Evolutionary conservation across 208 protist genomes (phyloP), one percentile per base, ranked within the genome.

Genomic region (Crithidia thermophila): DNA sequence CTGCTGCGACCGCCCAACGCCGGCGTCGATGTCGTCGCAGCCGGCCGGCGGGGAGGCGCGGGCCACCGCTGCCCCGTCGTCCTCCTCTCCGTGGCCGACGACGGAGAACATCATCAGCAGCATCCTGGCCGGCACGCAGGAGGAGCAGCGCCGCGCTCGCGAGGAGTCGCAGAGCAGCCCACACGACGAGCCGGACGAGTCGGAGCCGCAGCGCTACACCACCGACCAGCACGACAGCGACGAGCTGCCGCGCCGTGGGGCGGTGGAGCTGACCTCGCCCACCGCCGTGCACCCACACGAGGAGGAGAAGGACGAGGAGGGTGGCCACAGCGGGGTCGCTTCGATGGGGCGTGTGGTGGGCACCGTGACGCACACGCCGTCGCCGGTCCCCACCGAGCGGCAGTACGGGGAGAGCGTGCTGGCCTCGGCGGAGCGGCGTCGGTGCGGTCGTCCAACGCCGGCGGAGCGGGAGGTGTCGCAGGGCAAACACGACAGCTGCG

Each of bases 81-180:
- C 79, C 20, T 40, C 71, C 28, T 85, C 79, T 30, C 79, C 79
- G 39, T 77, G 66, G 61, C 75, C 72, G 9, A 85, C 79, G 10
- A 76, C 79, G 5, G 66, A 78, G 30, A 62, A 85, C 75, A 70
- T 84, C 31, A 61, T 80, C 42, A 39, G 25, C 27, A 83, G 77
- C 67, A 75, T 83, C 34, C 21, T 71, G 36, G 51, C 67, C 27
- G 55, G 47, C 18, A 25, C 62, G 25, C 42, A 59, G 27, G 57
- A 71, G 45, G 67, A 34, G 34, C 67, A 74, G 62, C 69, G 64
- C 9, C 77, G 77, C 16, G 51, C 49, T 21, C 14, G 56, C 9
- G 58, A 67, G 18, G 39, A n/a, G n/a, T n/a, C n/a, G n/a, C n/a
- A n/a, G n/a, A n/a, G n/a, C n/a, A n/a, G n/a, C n/a, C n/a, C 2